phyloP scores from a whole-genome alignment of 805 yeast species.

The Sugiyamaella chiloensis region DNA sequence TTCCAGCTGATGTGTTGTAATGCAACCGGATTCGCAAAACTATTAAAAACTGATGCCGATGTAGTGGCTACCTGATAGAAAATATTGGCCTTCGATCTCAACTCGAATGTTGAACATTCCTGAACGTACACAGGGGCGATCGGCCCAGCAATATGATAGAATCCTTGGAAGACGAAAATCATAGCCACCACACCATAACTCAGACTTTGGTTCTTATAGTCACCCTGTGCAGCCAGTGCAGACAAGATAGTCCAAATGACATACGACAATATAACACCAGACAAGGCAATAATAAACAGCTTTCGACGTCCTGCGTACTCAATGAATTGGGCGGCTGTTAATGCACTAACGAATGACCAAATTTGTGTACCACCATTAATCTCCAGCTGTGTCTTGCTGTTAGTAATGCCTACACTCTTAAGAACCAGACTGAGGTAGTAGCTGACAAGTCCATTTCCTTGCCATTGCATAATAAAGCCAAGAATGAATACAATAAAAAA shows the following conservation, averaged over 20 bases:
- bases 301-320: constrained; percentile 13
- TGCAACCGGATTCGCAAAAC: constrained; percentile 36
- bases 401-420: constrained; percentile 51
- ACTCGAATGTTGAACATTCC: neutral
- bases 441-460: constrained; percentile 16
- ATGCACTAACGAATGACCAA: constrained; percentile 19
- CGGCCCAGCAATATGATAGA: constrained; percentile 1
- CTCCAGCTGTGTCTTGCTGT: constrained; percentile 4
- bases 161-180: constrained; percentile 16
- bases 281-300: constrained; percentile 16
- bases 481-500: constrained; percentile 13
- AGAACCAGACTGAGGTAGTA: constrained; percentile 51
- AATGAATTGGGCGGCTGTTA: constrained; percentile 24
- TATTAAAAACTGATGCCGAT: constrained; percentile 1
- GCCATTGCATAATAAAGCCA: constrained; percentile 18
- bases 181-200: constrained; percentile 15
- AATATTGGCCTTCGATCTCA: neutral
- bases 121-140: neutral
- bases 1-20: constrained; percentile 42
- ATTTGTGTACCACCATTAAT: constrained; percentile 22
- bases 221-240: constrained; percentile 29
- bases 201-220: constrained; percentile 8
- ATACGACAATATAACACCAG: constrained; percentile 11
- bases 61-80: neutral
- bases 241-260: constrained; percentile 45